phyloP scores from a whole-genome alignment of 1,284 basidiomycete genomes.

The Heterobasidion occidentale region DNA sequence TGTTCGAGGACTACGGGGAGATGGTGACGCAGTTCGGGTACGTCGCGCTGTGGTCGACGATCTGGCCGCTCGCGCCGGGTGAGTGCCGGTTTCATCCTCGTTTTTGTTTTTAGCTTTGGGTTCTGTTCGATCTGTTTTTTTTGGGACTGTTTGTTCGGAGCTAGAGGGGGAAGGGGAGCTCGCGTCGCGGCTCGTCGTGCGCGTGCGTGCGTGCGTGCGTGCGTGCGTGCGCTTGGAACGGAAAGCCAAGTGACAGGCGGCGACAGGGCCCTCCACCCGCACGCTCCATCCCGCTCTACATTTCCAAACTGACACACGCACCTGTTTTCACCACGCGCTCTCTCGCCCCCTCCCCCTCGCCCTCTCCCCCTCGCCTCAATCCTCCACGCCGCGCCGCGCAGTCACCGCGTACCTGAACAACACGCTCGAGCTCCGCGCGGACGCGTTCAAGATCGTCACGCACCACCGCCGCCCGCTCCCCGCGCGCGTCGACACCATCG shows the following conservation, averaged over 20 bases:
- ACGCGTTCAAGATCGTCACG: conserved; percentile 91
- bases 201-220: too few relatives aligned
- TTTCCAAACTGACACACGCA: too few relatives aligned
- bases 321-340: background rate
- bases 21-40: conserved; percentile 97
- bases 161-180: too few relatives aligned
- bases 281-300: too few relatives aligned
- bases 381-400: too few relatives aligned
- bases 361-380: background rate
- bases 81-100: conserved; percentile 21
- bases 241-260: too few relatives aligned
- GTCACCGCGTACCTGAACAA: conserved; percentile 80
- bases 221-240: too few relatives aligned
- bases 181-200: too few relatives aligned
- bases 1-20: conserved; percentile 86
- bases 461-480: conserved; percentile 86
- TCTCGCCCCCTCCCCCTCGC: conserved; percentile 14
- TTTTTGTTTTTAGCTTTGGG: background rate
- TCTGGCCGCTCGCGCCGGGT: conserved; percentile 92
- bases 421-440: conserved; percentile 85
- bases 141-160: conserved; percentile 6
- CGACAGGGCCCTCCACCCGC: too few relatives aligned
- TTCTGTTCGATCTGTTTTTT: too few relatives aligned
- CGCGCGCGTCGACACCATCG: conserved; percentile 81
- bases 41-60: conserved; percentile 85